Evolutionary conservation across 768 basidiomycete species (phyloP).

Genomic region (Asterophora lycoperdoides): DNA sequence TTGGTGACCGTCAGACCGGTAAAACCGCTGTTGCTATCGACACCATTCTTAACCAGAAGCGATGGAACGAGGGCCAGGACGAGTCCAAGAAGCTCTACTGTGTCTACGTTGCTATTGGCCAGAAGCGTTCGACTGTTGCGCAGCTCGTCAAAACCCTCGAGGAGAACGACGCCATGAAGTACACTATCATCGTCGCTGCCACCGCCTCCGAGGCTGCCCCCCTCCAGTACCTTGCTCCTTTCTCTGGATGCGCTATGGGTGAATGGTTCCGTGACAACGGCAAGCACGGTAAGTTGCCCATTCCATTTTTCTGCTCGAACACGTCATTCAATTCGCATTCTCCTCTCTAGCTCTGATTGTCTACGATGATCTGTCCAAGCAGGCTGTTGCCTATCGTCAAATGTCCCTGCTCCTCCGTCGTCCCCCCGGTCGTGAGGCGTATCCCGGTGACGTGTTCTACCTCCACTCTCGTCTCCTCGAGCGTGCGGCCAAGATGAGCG

Average conservation of each 20-base stretch:
- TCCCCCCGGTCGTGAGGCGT: slow-evolving; percentile 99
- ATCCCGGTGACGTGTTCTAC: slow-evolving; percentile 99
- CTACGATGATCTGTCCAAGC: slow-evolving; percentile 99
- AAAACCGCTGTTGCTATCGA: slow-evolving; percentile 99
- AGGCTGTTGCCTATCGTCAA: slow-evolving; percentile 99
- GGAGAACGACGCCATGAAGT: slow-evolving; percentile 99
- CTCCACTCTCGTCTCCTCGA: slow-evolving; percentile 99
- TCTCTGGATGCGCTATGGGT: slow-evolving; percentile 99
- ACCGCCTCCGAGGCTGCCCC: slow-evolving; percentile 99
- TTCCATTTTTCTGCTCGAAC: background rate
- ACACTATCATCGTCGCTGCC: slow-evolving; percentile 98
- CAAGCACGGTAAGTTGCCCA: slow-evolving; percentile 80
- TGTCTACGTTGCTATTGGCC: slow-evolving; percentile 98
- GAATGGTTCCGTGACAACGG: slow-evolving; percentile 99
- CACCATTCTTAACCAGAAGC: slow-evolving; percentile 99
- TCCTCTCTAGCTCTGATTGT: slow-evolving; percentile 77
- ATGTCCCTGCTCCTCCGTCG: slow-evolving; percentile 99
- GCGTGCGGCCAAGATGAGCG: slow-evolving; percentile 99
- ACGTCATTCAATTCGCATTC: slow-evolving; percentile 6
- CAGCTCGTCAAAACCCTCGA: slow-evolving; percentile 99
- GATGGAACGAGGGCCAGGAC: slow-evolving; percentile 98
- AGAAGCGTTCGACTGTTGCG: slow-evolving; percentile 99
- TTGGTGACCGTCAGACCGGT: slow-evolving; percentile 99
- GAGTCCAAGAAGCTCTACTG: slow-evolving; percentile 99
- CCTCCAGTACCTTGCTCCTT: slow-evolving; percentile 98